phyloP scores from a whole-genome alignment of 331 rosid species.

The Stylosanthes scabra region DNA sequence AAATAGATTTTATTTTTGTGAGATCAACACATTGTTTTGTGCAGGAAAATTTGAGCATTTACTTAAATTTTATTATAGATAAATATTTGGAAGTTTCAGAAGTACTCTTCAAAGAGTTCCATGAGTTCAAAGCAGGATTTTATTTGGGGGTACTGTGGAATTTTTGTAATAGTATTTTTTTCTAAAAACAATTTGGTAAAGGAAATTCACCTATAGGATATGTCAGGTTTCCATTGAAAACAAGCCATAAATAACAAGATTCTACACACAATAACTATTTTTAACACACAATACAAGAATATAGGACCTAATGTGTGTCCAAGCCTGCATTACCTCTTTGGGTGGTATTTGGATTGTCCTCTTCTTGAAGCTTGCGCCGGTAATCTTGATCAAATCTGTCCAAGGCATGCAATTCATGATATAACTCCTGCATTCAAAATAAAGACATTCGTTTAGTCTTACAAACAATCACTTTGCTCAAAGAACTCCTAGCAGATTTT shows the following conservation, averaged over 20 bases:
- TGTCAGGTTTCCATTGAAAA: background rate
- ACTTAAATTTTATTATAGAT: background rate
- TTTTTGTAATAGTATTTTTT: background rate
- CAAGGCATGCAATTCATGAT: constrained; percentile 94
- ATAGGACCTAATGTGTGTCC: background rate
- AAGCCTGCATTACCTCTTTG: constrained; percentile 72
- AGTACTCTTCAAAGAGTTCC: background rate
- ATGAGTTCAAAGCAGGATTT: background rate
- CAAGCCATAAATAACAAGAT: constrained; percentile 14
- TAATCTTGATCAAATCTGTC: constrained; percentile 99
- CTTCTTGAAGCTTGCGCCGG: constrained; percentile 93
- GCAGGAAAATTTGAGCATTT: background rate
- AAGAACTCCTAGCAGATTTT: no score
- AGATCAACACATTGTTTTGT: background rate
- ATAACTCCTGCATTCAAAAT: constrained; percentile 68
- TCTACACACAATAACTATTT: constrained; percentile 25
- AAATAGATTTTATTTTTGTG: background rate
- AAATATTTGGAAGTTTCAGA: background rate
- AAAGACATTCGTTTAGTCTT: no score
- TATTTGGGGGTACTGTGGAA: background rate
- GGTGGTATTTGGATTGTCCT: constrained; percentile 81
- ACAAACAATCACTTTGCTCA: no score
- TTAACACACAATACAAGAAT: constrained; percentile 18
- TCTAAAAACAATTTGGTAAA: background rate
- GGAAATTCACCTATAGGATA: background rate